Evolutionary conservation across 2,329 filamentous ascomycete genomes (phyloP).

Genomic region (Teratosphaeria gauchensis): DNA sequence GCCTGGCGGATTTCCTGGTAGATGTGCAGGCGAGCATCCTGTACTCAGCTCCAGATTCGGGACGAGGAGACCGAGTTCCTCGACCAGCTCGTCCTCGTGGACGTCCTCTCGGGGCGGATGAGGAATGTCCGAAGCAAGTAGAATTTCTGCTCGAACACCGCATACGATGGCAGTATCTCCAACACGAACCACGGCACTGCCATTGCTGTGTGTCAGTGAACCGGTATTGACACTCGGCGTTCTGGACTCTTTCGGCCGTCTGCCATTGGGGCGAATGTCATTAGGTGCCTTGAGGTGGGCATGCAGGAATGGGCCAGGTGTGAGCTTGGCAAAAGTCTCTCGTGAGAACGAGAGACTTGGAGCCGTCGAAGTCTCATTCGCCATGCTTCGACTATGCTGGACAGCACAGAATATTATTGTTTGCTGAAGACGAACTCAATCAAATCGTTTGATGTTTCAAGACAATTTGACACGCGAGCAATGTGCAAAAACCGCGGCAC

Average conservation of each 20-base stretch:
- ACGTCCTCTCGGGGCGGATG: conserved; percentile 39
- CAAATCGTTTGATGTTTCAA: background rate
- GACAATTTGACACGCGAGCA: background rate
- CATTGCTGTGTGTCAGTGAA: conserved; percentile 79
- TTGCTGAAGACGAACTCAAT: background rate
- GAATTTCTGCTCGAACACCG: conserved; percentile 77
- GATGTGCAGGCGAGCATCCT: conserved; percentile 74
- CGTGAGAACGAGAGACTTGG: conserved; percentile 44
- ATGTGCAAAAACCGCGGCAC: background rate
- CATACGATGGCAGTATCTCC: conserved; percentile 94
- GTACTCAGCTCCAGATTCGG: conserved; percentile 91
- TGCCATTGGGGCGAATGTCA: conserved; percentile 71
- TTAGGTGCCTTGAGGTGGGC: conserved; percentile 66
- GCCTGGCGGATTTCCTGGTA: conserved; percentile 74
- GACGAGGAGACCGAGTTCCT: conserved; percentile 61
- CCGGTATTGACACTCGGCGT: conserved; percentile 68
- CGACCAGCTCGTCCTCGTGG: conserved; percentile 25
- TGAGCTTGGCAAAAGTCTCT: conserved; percentile 77
- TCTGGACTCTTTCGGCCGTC: conserved; percentile 59
- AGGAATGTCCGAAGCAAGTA: conserved; percentile 65
- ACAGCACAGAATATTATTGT: background rate
- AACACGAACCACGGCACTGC: conserved; percentile 76
- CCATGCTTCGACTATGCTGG: conserved; percentile 3
- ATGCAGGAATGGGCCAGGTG: conserved; percentile 79
- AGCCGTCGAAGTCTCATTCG: conserved; percentile 8